Base-by-base conservation (phyloP, 805 yeast species). In the Starmerella stigmatis region DNA sequence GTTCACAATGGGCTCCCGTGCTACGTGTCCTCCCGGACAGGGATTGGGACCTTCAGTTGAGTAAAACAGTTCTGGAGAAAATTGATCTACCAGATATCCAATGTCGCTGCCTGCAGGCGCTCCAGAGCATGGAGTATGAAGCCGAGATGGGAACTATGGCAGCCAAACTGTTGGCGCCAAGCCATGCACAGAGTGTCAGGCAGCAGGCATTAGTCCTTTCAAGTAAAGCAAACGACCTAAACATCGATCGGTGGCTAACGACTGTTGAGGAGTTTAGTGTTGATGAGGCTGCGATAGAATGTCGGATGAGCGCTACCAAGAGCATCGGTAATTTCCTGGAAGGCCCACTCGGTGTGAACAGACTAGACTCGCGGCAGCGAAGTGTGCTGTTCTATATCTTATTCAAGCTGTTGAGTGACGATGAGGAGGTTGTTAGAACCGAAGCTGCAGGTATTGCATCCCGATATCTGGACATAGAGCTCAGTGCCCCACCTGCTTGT, bases 381-480 rank as follows among this genome's bases (percentile, higher is more conserved):
- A 34, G 38, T 23, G 13, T 8, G 10, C 28, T 34, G 4, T 32
- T 35, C 6, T 55, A 41, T 31, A 28, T 41, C 8, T 48, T 64
- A 23, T 49, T 52, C 34, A 21, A 30, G 23, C 45, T 56, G 8
- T 43, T 59, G 51, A 62, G 45, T 28, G 94, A 85, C 60, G 94
- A 84, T 55, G 89, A 81, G 53, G 74, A 68, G 11, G 76, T 70
- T 12, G 62, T 82, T 5, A 65, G 94, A 46, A 60, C 62, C 1
- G 15, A 54, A 2, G 72, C 83, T 0, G 66, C 83, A 0, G 37
- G 52, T 1, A 66, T 65, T 44, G 58, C 78, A 15, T 58, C 69
- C 2, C 29, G 47, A 3, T 47, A 65, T 16, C 57, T 71, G 20
- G 52, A 22, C n/a, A 27, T 39, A 6, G n/a, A 6, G 0, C 33